Base-by-base conservation (phyloP, 805 yeast species). In the Pichia eremophila region DNA sequence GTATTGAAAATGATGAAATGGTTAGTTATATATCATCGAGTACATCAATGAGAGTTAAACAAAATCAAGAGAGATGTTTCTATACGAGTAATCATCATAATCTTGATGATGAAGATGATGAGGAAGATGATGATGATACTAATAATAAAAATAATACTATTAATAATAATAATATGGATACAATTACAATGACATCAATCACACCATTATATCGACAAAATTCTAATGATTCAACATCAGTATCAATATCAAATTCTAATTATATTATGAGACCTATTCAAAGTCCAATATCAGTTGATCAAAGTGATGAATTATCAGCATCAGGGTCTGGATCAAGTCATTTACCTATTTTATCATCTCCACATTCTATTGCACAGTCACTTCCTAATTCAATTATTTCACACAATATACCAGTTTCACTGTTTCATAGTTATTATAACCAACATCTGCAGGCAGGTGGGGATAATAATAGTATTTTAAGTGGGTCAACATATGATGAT, bases 401-500 rank as follows among this genome's bases (percentile, higher is more conserved):
- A 19, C 22, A 19, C 4, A 19, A 19, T 19, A 10, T 4, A 11
- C 32, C 32, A 29, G 32, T 12, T 17, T 29, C 27, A 6, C 42
- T 39, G 22, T 39, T 22, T 14, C 31, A 43, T 41, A 19, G 3
- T 19, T 19, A 8, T 17, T 17, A 32, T 19, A 29, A 28, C 19
- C 9, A 29, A 10, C 32, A 29, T 11, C 7, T 29, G 7, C 32
- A 29, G 32, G 32, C 7, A 29, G 7, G 32, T 29, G 32, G 9
- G 7, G 32, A 15, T 7, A 36, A 36, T 12, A 35, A 19, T 22
- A 45, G 48, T 19, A 45, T 43, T 1, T 39, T 45, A 9, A 48
- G 48, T 43, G 51, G 44, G 1, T 45, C 46, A 15, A 19, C 34
- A 3, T 9, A 28, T 37, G 53, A 50, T 8, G 55, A 52, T 22